Base-by-base conservation (phyloP, 2,329 filamentous ascomycete genomes). In the Hypocreales sp. region DNA sequence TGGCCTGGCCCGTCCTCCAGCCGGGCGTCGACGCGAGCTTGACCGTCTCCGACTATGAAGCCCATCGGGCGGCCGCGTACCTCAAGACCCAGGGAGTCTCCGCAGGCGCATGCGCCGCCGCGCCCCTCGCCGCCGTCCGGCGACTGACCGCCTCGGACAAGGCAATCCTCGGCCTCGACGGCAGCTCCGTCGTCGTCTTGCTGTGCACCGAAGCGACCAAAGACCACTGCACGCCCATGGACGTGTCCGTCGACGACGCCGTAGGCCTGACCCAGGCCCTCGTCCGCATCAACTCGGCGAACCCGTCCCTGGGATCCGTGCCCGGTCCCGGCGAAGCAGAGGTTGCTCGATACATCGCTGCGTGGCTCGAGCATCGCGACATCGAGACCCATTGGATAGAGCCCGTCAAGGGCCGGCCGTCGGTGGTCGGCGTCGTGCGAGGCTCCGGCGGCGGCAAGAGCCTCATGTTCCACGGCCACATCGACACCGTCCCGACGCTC, bases 101-200 rank as follows among this genome's bases (percentile, higher is more conserved):
- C 20, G 58, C 61, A 16, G 74, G 75, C 0, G 74, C 76, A 2
- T 80, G 75, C 42, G 75, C 74, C 12, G 67, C 63, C 7, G 67
- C 73, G 1, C 46, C 58, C 0, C 32, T 70, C n/a, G 65, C 61
- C 19, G 75, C 70, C 1, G 40, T 84, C 16, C 56, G 55, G 18
- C 61, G 60, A 15, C 40, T 74, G 4, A 50, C 40, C 22, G 27
- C 40, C 1, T 41, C 50, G 3, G 42, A 54, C 8, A 50, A 48
- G 21, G 33, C 46, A 2, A 34, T 43, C 0, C 37, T 64, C 0
- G 46, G 46, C 0, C 40, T 71, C 0, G 44, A 51, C 7, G 38
- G 47, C 0, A 49, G 68, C n/a, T 64, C 70, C 0, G 57, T 72
- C 0, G 59, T 82, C 0, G 61, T 83, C 1, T 45, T 83, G 2